Base-by-base conservation (phyloP, 768 basidiomycete species). In the Termitomyces sp. region DNA sequence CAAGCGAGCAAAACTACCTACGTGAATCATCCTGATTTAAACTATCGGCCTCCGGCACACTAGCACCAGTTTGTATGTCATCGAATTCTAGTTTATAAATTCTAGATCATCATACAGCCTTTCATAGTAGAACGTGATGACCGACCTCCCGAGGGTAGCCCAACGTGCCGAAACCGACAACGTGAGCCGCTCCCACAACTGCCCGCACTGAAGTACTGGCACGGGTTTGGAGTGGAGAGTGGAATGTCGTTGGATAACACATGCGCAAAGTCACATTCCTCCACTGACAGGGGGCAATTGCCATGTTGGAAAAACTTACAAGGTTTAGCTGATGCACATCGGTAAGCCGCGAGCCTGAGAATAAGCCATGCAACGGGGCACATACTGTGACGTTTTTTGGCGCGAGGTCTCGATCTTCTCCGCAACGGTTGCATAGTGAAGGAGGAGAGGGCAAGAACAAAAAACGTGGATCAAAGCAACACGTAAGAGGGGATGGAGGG, bases 241-340 rank as follows among this genome's bases (percentile, higher is more conserved):
- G 64, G 46, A 21, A 63, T 59, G 17, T 67, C 58, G 47, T 73
- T 67, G 27, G 67, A 61, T 17, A 74, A 55, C 39, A 77, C 66
- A 62, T 80, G 78, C 35, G 73, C 72, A 63, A 80, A 79, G 59
- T 79, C 76, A 64, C 79, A 80, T 25, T 72, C 73, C 34, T 76
- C 73, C 32, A 73, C 72, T n/a, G 77, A 64, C 52, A 73, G 67
- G 14, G 76, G 73, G 61, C 78, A 80, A 56, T 63, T 71, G 45
- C 67, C 69, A 16, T 68, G 59, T 63, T 79, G 78, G 56, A 74
- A 80, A 63, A 71, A 80, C 65, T 72, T 76, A 66, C 79, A 80
- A 23, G 78, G 79, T 65, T 79, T 80, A 23, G 78, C 79, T 80
- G 62, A 50, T 57, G 52, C 25, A 39, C 32, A 40, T 54, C 55